Base-by-base conservation (phyloP, 305 asterid species). In the Fraxinus sp. region DNA sequence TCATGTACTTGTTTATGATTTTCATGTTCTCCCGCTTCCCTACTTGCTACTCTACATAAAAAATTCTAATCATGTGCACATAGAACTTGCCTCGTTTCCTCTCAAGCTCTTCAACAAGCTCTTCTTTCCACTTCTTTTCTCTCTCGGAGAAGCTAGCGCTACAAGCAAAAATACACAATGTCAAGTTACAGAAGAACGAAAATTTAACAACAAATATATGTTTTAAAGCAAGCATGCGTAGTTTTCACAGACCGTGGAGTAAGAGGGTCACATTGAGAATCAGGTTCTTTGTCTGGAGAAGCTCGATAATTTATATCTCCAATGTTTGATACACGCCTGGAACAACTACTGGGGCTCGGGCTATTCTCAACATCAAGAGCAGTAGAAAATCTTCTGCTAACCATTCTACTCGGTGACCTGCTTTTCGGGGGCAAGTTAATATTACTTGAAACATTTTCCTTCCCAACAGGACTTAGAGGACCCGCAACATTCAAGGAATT, bases 91-190 rank as follows among this genome's bases (percentile, higher is more conserved):
- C 99, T 95, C 98, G 88, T 22, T 91, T 90, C 80, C 97, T 90
- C 81, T 92, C 94, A 33, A 95, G 94, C 88, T 95, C 99, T 86
- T 93, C 95, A 78, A 86, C 98, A 78, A 95, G 98, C 89, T 95
- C 99, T 89, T 91, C 98, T 88, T 95, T 93, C 99, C 99, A 95
- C 88, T 90, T 92, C 87, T 88, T 90, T 79, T 93, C 94, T 86
- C 91, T 94, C 90, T 93, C 97, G 16, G 90, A 32, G 22, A 71
- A 71, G 76, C 76, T 71, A 32, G 76, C 76, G 4, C 76, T 71
- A 71, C 39, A 30, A 71, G 44, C 11, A 71, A 32, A 71, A 71
- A 71, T n/a, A 13, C 76, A 71, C 8, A 71, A 13, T 13, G 41
- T 71, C 24, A 32, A 33, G 30, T 33, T 14, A 71, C 76, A 32